Evolutionary conservation across 1,139 yeast genomes (phyloP).

Genomic region (Kodamaea alishanica): DNA sequence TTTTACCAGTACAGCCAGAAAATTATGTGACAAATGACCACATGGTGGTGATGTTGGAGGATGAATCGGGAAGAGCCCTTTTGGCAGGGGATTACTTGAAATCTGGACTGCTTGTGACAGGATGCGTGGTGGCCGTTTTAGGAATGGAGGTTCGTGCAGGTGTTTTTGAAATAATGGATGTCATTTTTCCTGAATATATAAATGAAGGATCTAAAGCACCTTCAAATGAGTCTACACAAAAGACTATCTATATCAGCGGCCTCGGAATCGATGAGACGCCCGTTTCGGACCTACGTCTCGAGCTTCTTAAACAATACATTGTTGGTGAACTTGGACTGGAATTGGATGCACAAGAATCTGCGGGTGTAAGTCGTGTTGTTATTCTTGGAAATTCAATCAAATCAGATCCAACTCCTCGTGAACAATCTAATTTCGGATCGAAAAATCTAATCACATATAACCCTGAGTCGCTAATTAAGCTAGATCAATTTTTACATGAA

Average conservation of each 20-base stretch:
- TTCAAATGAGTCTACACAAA: conserved; percentile 9
- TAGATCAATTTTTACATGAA: conserved; percentile 62
- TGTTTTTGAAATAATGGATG: conserved; percentile 77
- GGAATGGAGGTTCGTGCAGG: conserved; percentile 89
- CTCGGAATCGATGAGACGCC: conserved; percentile 48
- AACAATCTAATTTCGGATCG: conserved; percentile 42
- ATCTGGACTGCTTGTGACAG: conserved; percentile 67
- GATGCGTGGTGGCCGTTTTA: conserved; percentile 76
- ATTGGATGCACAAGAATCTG: conserved; percentile 26
- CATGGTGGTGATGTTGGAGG: conserved; percentile 75
- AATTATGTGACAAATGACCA: conserved; percentile 41
- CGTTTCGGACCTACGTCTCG: conserved; percentile 44
- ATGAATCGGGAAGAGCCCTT: conserved; percentile 85
- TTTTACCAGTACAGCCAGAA: conserved; percentile 34
- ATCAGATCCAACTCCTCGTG: conserved; percentile 22
- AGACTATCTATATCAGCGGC: conserved; percentile 37
- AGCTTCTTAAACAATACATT: conserved; percentile 67
- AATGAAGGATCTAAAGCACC: conserved; percentile 34
- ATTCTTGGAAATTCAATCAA: conserved; percentile 78
- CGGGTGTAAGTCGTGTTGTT: conserved; percentile 37
- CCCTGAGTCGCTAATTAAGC: conserved; percentile 33
- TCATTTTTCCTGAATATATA: conserved; percentile 63
- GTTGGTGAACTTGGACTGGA: conserved; percentile 60
- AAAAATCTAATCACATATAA: conserved; percentile 50
- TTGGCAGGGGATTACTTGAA: conserved; percentile 58